Base-by-base conservation (phyloP, 495 filamentous ascomycete genomes). In the Penicillium argentinense region DNA sequence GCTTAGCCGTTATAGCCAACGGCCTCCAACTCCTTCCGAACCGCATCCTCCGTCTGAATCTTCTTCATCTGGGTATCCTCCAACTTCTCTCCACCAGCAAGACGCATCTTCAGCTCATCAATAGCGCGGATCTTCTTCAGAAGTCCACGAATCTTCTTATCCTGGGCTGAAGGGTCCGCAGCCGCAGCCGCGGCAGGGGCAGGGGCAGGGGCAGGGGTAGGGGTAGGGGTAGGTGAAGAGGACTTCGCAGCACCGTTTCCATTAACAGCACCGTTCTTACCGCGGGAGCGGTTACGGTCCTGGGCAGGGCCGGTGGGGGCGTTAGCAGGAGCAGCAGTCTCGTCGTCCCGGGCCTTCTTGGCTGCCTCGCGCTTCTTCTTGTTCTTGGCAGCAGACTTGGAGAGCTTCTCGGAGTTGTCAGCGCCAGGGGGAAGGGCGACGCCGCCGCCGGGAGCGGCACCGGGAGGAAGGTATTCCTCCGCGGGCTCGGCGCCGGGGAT, bases 1-100 rank as follows among this genome's bases (percentile, higher is more conserved):
- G n/a, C n/a, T n/a, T 62, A 76, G 42, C 74, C 76, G 39, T 44
- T 69, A 50, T 73, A 78, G 17, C 82, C 84, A 44, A 87, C 57
- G n/a, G 59, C 69, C 24, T 84, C 79, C 39, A 98, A 67, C 68
- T 98, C 93, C 67, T 83, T 87, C 44, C 88, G 76, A 24, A 98
- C 89, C 6, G 74, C 62, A 24, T 81, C 75, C 73, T 97, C 95
- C 4, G 91, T 98, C 16, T 81, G 78, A 51, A 98, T 98, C 79
- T 98, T 98, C 80, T 93, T 95, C 76, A 97, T 82, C 74, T 98
- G 93, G 37, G 93, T 98, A 63, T 96, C 91, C 69, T 98, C 93
- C 45, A 98, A 65, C 74, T 96, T 97, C 78, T 98, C 93, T 9
- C 93, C 95, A 26, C 83, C 82, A 3, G 92, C 93, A 50, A 88